Evolutionary conservation across 768 basidiomycete species (phyloP).

Genomic region (Leccinum uliginosum): DNA sequence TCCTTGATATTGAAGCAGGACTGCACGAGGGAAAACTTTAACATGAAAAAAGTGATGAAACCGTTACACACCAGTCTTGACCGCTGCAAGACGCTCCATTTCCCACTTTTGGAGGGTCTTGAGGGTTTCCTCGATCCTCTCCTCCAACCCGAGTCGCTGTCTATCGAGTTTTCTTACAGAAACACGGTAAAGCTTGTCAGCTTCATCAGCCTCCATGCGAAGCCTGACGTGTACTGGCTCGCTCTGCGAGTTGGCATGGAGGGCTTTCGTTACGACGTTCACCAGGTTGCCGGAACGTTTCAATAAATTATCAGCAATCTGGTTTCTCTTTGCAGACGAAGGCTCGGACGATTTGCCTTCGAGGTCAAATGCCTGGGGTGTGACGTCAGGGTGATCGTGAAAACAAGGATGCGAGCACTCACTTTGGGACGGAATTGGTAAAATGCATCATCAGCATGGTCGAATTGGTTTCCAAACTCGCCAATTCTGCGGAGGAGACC

Average conservation of each 20-base stretch:
- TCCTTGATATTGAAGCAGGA: slow-evolving; percentile 83
- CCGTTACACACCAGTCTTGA: slow-evolving; percentile 66
- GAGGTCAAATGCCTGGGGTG: slow-evolving; percentile 26
- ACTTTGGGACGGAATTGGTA: slow-evolving; percentile 86
- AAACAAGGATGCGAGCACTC: slow-evolving; percentile 15
- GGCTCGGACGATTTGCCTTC: slow-evolving; percentile 24
- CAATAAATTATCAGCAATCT: slow-evolving; percentile 52
- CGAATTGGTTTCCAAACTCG: slow-evolving; percentile 79
- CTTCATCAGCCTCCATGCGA: slow-evolving; percentile 73
- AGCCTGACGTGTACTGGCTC: slow-evolving; percentile 71
- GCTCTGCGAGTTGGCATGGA: slow-evolving; percentile 41
- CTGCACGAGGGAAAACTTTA: slow-evolving; percentile 32
- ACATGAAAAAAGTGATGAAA: not conserved
- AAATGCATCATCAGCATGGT: slow-evolving; percentile 71
- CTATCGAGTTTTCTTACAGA: slow-evolving; percentile 80
- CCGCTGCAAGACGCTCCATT: slow-evolving; percentile 71
- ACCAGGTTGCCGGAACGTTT: slow-evolving; percentile 69
- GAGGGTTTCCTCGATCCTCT: slow-evolving; percentile 77
- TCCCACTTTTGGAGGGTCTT: slow-evolving; percentile 85
- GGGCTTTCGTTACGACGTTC: slow-evolving; percentile 68
- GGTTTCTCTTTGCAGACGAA: slow-evolving; percentile 26
- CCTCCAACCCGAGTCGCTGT: slow-evolving; percentile 82
- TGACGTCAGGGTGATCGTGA: slow-evolving; percentile 20
- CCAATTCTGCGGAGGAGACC: slow-evolving; percentile 68
- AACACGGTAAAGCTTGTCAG: slow-evolving; percentile 75